These are phyloP conservation scores for Rubroboletus pulcherrimus DNA, from an alignment of 768 basidiomycete genomes.

Conservation along the genomic window DNA sequence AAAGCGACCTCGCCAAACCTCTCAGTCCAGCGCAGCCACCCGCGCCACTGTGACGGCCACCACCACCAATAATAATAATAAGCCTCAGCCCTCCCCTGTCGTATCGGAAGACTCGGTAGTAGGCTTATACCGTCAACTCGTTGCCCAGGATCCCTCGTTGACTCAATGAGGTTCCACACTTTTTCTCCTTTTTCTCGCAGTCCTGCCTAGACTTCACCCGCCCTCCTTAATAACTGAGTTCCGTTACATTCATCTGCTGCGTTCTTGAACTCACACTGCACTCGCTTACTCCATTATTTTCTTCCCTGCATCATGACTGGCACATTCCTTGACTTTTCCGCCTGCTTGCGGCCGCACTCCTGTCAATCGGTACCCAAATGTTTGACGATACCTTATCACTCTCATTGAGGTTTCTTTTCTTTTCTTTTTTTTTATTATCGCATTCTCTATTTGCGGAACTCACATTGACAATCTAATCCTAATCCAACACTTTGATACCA, in stretches of 20 bases:
- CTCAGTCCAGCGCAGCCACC: constrained; percentile 65
- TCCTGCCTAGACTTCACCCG: constrained; percentile 18
- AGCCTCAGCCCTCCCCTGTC: constrained; percentile 58
- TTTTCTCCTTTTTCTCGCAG: constrained; percentile 2
- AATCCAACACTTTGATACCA: constrained; percentile 28
- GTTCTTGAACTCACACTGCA: constrained; percentile 28
- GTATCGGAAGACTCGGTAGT: constrained; percentile 75
- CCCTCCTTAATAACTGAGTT: constrained; percentile 20
- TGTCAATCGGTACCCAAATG: constrained; percentile 25
- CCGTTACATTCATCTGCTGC: constrained; percentile 16
- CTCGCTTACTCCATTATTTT: constrained; percentile 24
- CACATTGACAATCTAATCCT: constrained; percentile 30
- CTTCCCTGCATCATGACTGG: constrained; percentile 27
- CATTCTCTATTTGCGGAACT: constrained; percentile 37
- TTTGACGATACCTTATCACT: constrained; percentile 35
- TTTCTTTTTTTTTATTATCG: constrained; percentile 30
- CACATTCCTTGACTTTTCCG: constrained; percentile 27
- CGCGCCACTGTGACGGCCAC: constrained; percentile 34
- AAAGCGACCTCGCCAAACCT: constrained; percentile 68
- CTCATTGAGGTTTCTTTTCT: constrained; percentile 22
- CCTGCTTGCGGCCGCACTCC: constrained; percentile 19
- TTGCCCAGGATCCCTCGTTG: constrained; percentile 71
- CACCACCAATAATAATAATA: constrained; percentile 27
- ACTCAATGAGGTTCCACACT: constrained; percentile 32
- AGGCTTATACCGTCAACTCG: constrained; percentile 77